Evolutionary conservation across 2,329 filamentous ascomycete species (phyloP), one percentile per base, ranked within the genome.

Genomic region (Aureobasidium lini): DNA sequence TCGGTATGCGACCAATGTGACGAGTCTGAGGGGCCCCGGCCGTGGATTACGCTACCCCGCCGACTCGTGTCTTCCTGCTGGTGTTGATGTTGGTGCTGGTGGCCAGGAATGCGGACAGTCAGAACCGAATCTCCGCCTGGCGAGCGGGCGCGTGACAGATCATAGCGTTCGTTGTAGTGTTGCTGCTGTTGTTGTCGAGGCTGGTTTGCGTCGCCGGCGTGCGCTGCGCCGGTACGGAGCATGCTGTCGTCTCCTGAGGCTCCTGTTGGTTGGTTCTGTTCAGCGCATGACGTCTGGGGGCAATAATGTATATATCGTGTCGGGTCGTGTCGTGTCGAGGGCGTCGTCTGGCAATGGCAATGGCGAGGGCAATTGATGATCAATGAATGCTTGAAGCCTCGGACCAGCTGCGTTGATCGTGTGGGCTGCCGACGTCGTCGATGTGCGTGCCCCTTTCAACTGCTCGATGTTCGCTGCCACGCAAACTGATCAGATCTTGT

Each of bases 71-170:
- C 42, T 11, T 57, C 15, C 23, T 44, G 42, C 18, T 23, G n/a
- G 16, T 44, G 42, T 28, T 44, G 42, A 23, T 53, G 37, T 42
- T 53, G 49, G 28, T 34, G n/a, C n/a, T 54, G 32, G 34, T 56
- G 42, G 34, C 32, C 36, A 37, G 54, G 43, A 32, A 57, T 48
- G 54, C 54, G 54, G 43, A 57, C 42, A 6, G 40, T 57, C 40
- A 57, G 16, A 9, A 57, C 18, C 7, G 52, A 57, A 34, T 57
- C 52, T 37, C 52, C 52, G 18, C 40, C 52, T 1, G 52, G 40
- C 16, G 52, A 57, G 16, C 28, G 52, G 2, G 52, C 42, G 34
- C 54, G 42, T 11, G 42, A 23, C 18, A 36, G 31, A 7, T 56
- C 52, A 34, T 36, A 16, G 11, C 40, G 40, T 6, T 56, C 28